These are phyloP conservation scores for Arabidopsis thaliana DNA, from an alignment of 345 rosid genomes.

Conservation along the genomic window TAIR10.1 NC_003071.7:11915001-11915500, in stretches of 20 bases:
- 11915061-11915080: conserved; percentile 57
- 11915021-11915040: conserved; percentile 51
- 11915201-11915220: conserved; percentile 83
- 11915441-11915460: conserved; percentile 25
- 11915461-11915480: conserved; percentile 25
- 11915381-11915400: conserved; percentile 71
- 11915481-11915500: conserved; percentile 16
- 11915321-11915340: conserved; percentile 1
- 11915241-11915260: conserved; percentile 58
- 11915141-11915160: conserved; percentile 48
- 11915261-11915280: conserved; percentile 81
- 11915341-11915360: conserved; percentile 20
- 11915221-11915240: conserved; percentile 56
- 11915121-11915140: conserved; percentile 53
- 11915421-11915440: conserved; percentile 91
- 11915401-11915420: conserved; percentile 95
- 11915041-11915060: conserved; percentile 78
- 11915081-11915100: conserved; percentile 57
- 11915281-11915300: conserved; percentile 90
- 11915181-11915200: conserved; percentile 54
- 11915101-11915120: conserved; percentile 91
- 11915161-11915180: conserved; percentile 48
- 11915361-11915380: conserved; percentile 53
- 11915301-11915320: conserved; percentile 25
- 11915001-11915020: background rate